Evolutionary conservation across 345 rosid genomes (phyloP).

Genomic region (Sonneratia alba): DNA sequence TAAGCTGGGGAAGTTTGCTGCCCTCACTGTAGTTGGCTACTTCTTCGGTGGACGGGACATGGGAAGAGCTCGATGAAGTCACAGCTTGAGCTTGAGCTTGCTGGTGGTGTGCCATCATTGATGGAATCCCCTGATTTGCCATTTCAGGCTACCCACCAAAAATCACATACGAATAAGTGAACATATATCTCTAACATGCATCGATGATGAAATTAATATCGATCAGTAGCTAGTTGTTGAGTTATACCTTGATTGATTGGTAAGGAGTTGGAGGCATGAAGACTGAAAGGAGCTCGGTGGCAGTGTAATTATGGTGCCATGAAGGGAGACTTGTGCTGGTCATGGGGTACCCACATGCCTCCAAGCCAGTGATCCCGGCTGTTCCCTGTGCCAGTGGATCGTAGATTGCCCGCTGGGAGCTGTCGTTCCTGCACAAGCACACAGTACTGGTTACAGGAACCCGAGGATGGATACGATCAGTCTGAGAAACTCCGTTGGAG

Average conservation of each 20-base stretch:
- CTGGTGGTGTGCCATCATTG: conserved; percentile 3
- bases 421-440: not conserved
- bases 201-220: no score
- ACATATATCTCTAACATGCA: not conserved
- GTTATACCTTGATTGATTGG: not conserved
- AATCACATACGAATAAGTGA: not conserved
- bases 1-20: conserved; percentile 2
- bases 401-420: not conserved
- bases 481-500: not conserved
- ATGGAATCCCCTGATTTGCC: not conserved
- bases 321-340: not conserved
- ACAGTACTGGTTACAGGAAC: no score
- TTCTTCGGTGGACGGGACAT: not conserved
- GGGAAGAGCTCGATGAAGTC: conserved; percentile 7
- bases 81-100: conserved; percentile 2
- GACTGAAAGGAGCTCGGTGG: not conserved
- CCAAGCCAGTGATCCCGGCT: conserved; percentile 1
- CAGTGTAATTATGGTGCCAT: conserved; percentile 3
- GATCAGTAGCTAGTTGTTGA: not conserved
- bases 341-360: conserved; percentile 5
- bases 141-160: conserved; percentile 1
- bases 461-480: no score
- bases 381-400: not conserved
- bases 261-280: conserved; percentile 4
- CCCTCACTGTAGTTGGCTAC: conserved; percentile 7